These are phyloP conservation scores for Aspergillus sparsus DNA, from an alignment of 495 filamentous ascomycete species.

Conservation along the genomic window DNA sequence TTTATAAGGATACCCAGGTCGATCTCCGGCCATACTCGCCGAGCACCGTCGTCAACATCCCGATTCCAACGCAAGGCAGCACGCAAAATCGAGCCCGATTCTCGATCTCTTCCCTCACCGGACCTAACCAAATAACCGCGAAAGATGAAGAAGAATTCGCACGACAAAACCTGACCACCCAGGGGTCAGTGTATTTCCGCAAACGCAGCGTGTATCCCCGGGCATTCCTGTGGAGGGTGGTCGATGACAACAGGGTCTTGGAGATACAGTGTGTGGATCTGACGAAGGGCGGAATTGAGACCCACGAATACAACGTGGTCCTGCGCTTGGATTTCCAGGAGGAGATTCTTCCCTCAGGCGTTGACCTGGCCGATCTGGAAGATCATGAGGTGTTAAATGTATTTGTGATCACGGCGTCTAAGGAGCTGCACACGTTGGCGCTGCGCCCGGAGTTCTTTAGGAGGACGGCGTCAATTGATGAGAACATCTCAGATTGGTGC, in stretches of 20 bases:
- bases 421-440: slow-evolving; percentile 77
- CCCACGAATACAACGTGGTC: slow-evolving; percentile 67
- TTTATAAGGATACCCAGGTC: slow-evolving; percentile 86
- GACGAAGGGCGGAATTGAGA: slow-evolving; percentile 63
- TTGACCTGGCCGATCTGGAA: slow-evolving; percentile 77
- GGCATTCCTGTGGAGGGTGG: slow-evolving; percentile 84
- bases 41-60: slow-evolving; percentile 70
- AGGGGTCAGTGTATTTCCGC: slow-evolving; percentile 83
- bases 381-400: slow-evolving; percentile 77
- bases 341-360: slow-evolving; percentile 67
- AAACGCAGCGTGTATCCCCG: slow-evolving; percentile 71
- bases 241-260: slow-evolving; percentile 77
- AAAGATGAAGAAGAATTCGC: slow-evolving; percentile 77
- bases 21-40: slow-evolving; percentile 73
- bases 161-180: slow-evolving; percentile 67
- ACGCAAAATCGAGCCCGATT: slow-evolving; percentile 46
- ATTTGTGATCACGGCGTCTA: slow-evolving; percentile 75
- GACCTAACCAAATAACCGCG: slow-evolving; percentile 41
- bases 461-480: slow-evolving; percentile 63
- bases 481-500: slow-evolving; percentile 72
- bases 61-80: slow-evolving; percentile 59
- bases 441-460: slow-evolving; percentile 81
- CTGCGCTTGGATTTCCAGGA: slow-evolving; percentile 75
- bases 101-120: slow-evolving; percentile 42
- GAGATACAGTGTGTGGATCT: slow-evolving; percentile 83